phyloP scores from a whole-genome alignment of 805 yeast species.

The Starmerella bacillaris region DNA sequence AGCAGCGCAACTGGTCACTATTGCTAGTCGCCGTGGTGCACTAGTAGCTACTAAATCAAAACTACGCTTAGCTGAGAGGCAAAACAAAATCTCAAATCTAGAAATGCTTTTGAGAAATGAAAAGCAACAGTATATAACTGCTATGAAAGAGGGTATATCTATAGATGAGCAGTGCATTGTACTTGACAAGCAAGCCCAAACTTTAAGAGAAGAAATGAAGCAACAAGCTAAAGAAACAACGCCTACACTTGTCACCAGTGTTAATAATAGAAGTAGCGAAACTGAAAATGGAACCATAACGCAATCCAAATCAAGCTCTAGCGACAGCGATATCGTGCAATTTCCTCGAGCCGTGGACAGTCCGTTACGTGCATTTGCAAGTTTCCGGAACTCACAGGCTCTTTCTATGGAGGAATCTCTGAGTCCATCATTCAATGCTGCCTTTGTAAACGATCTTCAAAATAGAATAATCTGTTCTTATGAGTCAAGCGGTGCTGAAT shows the following conservation, averaged over 20 bases:
- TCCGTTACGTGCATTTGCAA: conserved; percentile 12
- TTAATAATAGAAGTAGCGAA: background rate
- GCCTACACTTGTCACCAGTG: too few relatives aligned
- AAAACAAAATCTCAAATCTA: conserved; percentile 7
- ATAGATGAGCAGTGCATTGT: conserved; percentile 2
- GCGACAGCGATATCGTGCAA: conserved; percentile 4
- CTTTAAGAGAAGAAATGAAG: conserved; percentile 3
- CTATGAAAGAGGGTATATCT: conserved; percentile 3
- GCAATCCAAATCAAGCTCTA: background rate
- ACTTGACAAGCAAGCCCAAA: conserved; percentile 7
- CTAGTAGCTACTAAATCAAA: conserved; percentile 4
- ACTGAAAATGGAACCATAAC: background rate
- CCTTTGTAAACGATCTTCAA: conserved; percentile 8
- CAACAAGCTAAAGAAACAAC: background rate
- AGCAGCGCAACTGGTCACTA: conserved; percentile 5
- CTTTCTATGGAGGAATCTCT: conserved; percentile 9
- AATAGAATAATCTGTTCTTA: conserved; percentile 9
- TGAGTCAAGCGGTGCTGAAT: conserved; percentile 7
- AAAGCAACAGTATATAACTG: conserved; percentile 1
- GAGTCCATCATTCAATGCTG: conserved; percentile 12
- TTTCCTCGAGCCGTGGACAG: conserved; percentile 1
- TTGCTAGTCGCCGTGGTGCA: conserved; percentile 8
- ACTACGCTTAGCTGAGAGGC: conserved; percentile 1
- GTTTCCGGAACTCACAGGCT: conserved; percentile 13
- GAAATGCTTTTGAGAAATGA: conserved; percentile 9